A percentile compares a stretch with the other conserved stretches of the same genome.
Evolutionary conservation across 805 yeast genomes (phyloP).

Genomic region (Suhomyces xylopsoci): DNA sequence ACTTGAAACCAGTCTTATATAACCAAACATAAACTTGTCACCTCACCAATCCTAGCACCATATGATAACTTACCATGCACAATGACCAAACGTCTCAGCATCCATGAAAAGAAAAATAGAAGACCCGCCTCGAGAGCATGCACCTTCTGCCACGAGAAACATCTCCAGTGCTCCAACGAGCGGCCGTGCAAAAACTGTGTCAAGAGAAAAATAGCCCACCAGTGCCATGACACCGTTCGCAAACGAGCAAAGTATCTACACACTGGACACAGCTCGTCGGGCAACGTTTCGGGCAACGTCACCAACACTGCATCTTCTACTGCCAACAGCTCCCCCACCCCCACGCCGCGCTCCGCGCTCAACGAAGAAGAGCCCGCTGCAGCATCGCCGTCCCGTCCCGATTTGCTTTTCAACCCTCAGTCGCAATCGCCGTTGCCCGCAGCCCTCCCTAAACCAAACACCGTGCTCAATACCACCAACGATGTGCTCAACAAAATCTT

Average conservation of each 20-base stretch:
- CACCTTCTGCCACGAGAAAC: slow-evolving; percentile 68
- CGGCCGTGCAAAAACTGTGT: slow-evolving; percentile 73
- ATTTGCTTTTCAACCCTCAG: neutral
- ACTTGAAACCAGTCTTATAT: neutral
- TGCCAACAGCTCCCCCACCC: neutral
- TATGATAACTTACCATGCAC: neutral
- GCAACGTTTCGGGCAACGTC: neutral
- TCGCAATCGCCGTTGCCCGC: neutral
- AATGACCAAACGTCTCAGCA: slow-evolving; percentile 64
- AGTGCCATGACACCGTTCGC: slow-evolving; percentile 58
- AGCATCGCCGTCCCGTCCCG: neutral
- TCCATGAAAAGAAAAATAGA: slow-evolving; percentile 50
- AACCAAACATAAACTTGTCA: neutral
- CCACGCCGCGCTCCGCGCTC: slow-evolving; percentile 1
- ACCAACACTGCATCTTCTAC: slow-evolving; percentile 1
- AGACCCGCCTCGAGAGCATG: slow-evolving; percentile 71
- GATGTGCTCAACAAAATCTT: slow-evolving; percentile 15
- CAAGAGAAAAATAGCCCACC: slow-evolving; percentile 53
- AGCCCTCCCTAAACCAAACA: slow-evolving; percentile 5
- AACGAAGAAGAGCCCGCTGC: neutral
- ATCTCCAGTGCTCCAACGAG: slow-evolving; percentile 65
- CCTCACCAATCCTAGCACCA: no score
- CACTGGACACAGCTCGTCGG: neutral
- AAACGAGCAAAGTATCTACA: slow-evolving; percentile 46
- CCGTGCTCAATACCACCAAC: slow-evolving; percentile 19